A percentile compares a stretch with the other conserved stretches of the same genome.
These are phyloP conservation scores for Periconia digitata DNA, from an alignment of 2,329 filamentous ascomycete genomes.

Conservation along the genomic window DNA sequence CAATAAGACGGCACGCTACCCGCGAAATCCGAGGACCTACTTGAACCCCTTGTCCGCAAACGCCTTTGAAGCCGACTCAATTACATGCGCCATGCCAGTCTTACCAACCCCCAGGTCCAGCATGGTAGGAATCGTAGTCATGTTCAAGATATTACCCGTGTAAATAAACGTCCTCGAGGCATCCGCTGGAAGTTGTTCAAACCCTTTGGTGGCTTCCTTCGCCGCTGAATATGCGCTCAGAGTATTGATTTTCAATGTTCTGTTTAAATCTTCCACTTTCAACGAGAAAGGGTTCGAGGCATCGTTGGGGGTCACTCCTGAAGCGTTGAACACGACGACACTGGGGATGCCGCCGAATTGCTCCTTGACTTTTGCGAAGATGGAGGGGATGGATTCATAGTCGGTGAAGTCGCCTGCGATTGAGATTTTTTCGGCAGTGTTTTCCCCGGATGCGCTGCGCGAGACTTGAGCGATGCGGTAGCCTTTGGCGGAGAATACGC, in stretches of 20 bases:
- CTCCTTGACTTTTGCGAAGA: conserved; percentile 44
- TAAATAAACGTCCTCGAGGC: conserved; percentile 47
- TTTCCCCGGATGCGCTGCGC: conserved; percentile 2
- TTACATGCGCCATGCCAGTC: conserved; percentile 41
- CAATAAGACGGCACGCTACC: not conserved
- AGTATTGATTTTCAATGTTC: conserved; percentile 44
- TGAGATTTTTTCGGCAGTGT: conserved; percentile 27
- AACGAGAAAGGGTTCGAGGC: conserved; percentile 16
- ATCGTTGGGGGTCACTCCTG: not conserved
- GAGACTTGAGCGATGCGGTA: conserved; percentile 26
- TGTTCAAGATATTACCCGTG: conserved; percentile 48
- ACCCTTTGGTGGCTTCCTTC: conserved; percentile 44
- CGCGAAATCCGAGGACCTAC: conserved; percentile 23
- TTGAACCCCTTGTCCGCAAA: conserved; percentile 43
- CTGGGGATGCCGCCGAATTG: conserved; percentile 41
- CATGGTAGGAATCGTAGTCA: conserved; percentile 15
- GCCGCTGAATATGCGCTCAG: conserved; percentile 45
- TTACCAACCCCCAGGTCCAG: conserved; percentile 47
- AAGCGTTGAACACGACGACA: conserved; percentile 50
- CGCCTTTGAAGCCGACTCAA: conserved; percentile 37
- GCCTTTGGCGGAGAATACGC: conserved; percentile 17
- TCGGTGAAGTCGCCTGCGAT: conserved; percentile 44
- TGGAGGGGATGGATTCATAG: conserved; percentile 26
- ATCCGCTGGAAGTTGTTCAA: conserved; percentile 37
- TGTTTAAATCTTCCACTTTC: conserved; percentile 26